phyloP scores from a whole-genome alignment of 2,329 filamentous ascomycete genomes.

The Sclerotinia nivalis region DNA sequence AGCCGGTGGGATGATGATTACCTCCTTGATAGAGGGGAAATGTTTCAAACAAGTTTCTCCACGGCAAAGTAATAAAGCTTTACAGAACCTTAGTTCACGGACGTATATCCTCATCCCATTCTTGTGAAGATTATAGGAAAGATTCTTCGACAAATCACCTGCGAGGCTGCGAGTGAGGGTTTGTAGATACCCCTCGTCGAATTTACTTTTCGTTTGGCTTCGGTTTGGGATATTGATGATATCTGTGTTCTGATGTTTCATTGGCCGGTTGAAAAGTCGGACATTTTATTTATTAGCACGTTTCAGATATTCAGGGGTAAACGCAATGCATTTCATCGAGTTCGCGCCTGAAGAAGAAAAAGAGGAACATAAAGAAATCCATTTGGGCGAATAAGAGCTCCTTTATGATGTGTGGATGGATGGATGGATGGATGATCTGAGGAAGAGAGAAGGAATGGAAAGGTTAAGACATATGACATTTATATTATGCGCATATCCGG shows the following conservation, averaged over 20 bases:
- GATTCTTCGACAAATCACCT: too few species aligned
- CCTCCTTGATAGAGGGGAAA: not conserved
- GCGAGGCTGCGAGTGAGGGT: too few species aligned
- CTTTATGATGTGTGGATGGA: not conserved
- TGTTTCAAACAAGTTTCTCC: not conserved
- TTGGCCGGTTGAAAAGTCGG: not conserved
- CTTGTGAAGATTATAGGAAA: not conserved
- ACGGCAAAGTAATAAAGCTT: not conserved
- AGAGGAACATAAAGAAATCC: not conserved
- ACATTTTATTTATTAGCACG: slow-evolving; percentile 1
- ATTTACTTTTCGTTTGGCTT: not conserved
- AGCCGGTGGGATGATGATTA: not conserved
- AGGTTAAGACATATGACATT: not conserved
- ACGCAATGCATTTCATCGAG: not conserved
- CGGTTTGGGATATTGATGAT: not conserved
- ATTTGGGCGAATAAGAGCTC: slow-evolving; percentile 3
- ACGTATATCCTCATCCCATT: not conserved
- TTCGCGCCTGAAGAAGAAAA: not conserved
- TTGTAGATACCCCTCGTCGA: too few species aligned
- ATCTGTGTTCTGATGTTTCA: not conserved
- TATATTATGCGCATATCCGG: not conserved
- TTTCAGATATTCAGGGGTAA: slow-evolving; percentile 10
- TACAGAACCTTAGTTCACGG: not conserved
- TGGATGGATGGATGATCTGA: not conserved
- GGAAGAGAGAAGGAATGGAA: not conserved